These are phyloP conservation scores for Mycena galopus DNA, from an alignment of 768 basidiomycete genomes.

Conservation along the genomic window DNA sequence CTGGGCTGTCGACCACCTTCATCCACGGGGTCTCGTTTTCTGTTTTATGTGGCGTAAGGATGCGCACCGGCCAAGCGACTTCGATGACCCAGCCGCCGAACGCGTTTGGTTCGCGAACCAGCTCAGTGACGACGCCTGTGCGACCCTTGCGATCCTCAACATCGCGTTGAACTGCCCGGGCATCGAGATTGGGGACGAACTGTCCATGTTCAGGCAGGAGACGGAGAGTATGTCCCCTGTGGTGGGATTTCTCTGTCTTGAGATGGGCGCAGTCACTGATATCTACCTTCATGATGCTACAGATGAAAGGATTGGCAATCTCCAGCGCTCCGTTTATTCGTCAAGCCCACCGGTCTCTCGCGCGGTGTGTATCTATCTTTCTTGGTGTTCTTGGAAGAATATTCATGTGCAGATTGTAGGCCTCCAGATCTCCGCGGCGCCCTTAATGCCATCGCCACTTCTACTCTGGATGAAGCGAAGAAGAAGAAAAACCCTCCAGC, in stretches of 20 bases:
- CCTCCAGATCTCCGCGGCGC: slow-evolving; percentile 72
- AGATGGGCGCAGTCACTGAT: background rate
- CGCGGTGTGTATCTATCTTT: slow-evolving; percentile 56
- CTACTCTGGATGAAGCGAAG: slow-evolving; percentile 60
- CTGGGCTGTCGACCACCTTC: slow-evolving; percentile 71
- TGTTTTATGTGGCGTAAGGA: slow-evolving; percentile 73
- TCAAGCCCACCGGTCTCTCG: slow-evolving; percentile 68
- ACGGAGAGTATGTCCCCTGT: slow-evolving; percentile 70
- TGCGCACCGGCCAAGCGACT: slow-evolving; percentile 57
- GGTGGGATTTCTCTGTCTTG: slow-evolving; percentile 51
- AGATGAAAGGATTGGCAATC: slow-evolving; percentile 77
- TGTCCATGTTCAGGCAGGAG: slow-evolving; percentile 60
- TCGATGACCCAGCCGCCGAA: slow-evolving; percentile 67
- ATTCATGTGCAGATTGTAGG: slow-evolving; percentile 45
- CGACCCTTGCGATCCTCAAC: slow-evolving; percentile 72
- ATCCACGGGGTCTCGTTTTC: slow-evolving; percentile 71
- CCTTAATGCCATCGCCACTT: slow-evolving; percentile 57
- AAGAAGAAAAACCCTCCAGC: slow-evolving; percentile 45
- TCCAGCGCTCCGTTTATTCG: slow-evolving; percentile 69
- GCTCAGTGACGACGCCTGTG: slow-evolving; percentile 75
- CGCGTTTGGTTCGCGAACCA: slow-evolving; percentile 79
- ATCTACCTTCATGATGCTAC: background rate
- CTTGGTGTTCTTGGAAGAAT: background rate
- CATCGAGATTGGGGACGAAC: slow-evolving; percentile 60
- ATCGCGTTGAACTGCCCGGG: slow-evolving; percentile 68